Base-by-base conservation (phyloP, 2,329 filamentous ascomycete species). In the Pseudogymnoascus sp. region DNA sequence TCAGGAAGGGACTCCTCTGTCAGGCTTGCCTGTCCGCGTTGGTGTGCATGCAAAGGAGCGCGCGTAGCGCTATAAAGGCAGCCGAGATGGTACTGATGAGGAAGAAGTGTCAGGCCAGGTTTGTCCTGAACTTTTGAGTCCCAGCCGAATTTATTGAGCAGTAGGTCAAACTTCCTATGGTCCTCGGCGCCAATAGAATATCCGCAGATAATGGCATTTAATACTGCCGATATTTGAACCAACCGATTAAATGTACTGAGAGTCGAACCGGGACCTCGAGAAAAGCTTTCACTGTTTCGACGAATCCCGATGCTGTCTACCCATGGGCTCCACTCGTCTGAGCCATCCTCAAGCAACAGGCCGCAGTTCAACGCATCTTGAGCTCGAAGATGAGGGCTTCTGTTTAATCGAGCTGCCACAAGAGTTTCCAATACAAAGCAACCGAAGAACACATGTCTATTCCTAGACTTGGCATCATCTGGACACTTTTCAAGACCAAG, bases 241-340 rank as follows among this genome's bases (percentile, higher is more conserved):
- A 79, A 65, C 6, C 69, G 70, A 57, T 74, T 74, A 60, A 75
- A 69, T 13, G 72, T 70, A 39, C 75, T 75, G 25, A 75, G 65
- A 23, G 74, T 71, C 25, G 70, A 71, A n/a, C 68, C 70, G 10
- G 74, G 73, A 37, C 70, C 68, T 62, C 70, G 74, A 36, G 70
- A 67, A 28, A 64, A 68, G 6, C 63, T 66, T 13, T 41, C 60
- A 16, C 36, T 63, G 13, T 45, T 66, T 66, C 77, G 66, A 23
- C 74, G 71, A 51, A 77, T 75, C 67, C 76, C 74, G 63, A 78
- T 69, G 65, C 79, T 78, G 23, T 85, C 83, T 19, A 80, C 79
- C 89, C 89, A 92, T 1, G 86, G 85, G 68, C 89, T 85, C 88
- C 88, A 91, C 75, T 91, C 88, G 70, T 91, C 89, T 16, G 88